Evolutionary conservation across 495 filamentous ascomycete genomes (phyloP).

Genomic region (Venustampulla echinocandica): DNA sequence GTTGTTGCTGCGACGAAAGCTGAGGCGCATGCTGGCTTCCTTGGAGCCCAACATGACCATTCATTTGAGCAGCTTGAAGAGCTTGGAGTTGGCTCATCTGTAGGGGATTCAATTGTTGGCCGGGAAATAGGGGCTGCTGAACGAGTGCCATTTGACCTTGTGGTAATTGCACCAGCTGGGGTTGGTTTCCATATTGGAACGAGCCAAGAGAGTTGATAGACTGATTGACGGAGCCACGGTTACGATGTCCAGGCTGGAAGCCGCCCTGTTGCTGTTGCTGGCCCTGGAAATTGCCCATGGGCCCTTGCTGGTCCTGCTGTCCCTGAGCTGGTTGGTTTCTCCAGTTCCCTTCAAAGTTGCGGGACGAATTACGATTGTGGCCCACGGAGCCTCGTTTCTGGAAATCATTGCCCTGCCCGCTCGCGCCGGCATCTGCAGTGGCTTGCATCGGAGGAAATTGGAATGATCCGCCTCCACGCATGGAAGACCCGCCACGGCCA

Average conservation of each 20-base stretch:
- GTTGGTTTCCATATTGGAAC: slow-evolving; percentile 89
- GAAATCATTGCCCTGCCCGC: slow-evolving; percentile 43
- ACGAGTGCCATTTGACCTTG: slow-evolving; percentile 71
- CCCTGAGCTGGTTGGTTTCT: slow-evolving; percentile 64
- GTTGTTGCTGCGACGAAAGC: slow-evolving; percentile 55
- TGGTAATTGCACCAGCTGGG: slow-evolving; percentile 79
- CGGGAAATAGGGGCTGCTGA: slow-evolving; percentile 63
- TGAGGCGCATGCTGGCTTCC: slow-evolving; percentile 72
- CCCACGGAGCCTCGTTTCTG: slow-evolving; percentile 43
- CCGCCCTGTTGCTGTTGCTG: slow-evolving; percentile 45
- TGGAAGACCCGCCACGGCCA: slow-evolving; percentile 33
- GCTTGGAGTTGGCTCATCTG: slow-evolving; percentile 89
- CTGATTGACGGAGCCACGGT: slow-evolving; percentile 67
- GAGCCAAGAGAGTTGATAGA: slow-evolving; percentile 75
- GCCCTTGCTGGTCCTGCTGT: slow-evolving; percentile 30
- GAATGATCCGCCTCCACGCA: slow-evolving; percentile 32
- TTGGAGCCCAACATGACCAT: slow-evolving; percentile 59
- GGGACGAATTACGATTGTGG: slow-evolving; percentile 71
- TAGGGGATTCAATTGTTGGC: slow-evolving; percentile 80
- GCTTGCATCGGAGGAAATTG: slow-evolving; percentile 23
- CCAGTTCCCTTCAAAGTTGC: slow-evolving; percentile 98
- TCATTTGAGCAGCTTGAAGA: slow-evolving; percentile 78
- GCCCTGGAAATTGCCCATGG: slow-evolving; percentile 60
- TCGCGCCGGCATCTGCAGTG: slow-evolving; percentile 24
- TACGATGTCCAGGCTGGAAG: slow-evolving; percentile 90